Evolutionary conservation across 306 rosid genomes (phyloP), one percentile per base, ranked within the genome.

Genomic region (Elaeagnus macrophylla): DNA sequence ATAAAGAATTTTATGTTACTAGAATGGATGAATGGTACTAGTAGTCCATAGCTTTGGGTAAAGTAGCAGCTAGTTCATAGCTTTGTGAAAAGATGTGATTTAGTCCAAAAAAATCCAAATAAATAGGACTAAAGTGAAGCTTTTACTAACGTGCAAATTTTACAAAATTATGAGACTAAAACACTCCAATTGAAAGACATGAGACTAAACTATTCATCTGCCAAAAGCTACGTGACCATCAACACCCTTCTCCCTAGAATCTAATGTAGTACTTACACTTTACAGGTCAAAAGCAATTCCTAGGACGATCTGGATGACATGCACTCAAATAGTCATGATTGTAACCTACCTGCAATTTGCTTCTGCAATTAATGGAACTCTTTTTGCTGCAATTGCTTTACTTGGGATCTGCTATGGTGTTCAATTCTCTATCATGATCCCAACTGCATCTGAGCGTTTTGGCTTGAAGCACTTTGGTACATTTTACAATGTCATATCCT

Each of bases 391-490:
- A 39, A 73, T 75, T 45, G 86, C 81, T 42, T 40, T 81, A 19
- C 84, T 87, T 12, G 95, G 95, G 9, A 64, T 72, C 73, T 83
- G 95, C 86, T 87, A 72, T 5, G 95, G 95, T 17, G 81, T 72
- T 13, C 95, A 87, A 60, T 67, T 87, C 18, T 81, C 95, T 0
- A 46, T 77, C 54, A 71, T 87, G 94, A 73, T 87, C 60, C 94
- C 95, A 7, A 83, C 95, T 1, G 95, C 83, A 54, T 87, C 95
- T 1, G 95, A 87, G 69, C 82, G 83, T 48, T 87, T 87, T 50
- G 95, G 95, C 6, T 51, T 87, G 71, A 73, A 66, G 71, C 72
- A 87, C 69, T 87, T 87, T 8, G 95, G 95, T 10, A 10, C 83
- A 52, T 54, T 87, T 19, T 70, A 48, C 77, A 87, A 79, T 59